phyloP scores from a whole-genome alignment of 306 rosid species.

The Echinosophora koreensis region DNA sequence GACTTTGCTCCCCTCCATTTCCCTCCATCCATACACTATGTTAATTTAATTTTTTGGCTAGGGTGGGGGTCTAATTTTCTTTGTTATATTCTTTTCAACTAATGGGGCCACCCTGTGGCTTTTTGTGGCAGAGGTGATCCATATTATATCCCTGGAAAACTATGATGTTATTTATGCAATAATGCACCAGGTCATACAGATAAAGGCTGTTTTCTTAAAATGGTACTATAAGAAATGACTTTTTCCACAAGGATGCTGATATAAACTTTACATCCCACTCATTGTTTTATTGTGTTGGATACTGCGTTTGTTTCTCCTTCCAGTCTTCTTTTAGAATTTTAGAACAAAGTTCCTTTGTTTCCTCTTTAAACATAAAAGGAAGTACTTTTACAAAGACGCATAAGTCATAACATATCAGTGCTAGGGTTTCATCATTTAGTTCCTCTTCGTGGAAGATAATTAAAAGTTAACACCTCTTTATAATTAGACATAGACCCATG shows the following conservation, averaged over 20 bases:
- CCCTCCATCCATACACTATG: no score
- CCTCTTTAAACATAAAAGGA: not conserved
- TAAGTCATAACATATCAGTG: not conserved
- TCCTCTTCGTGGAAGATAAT: constrained; percentile 20
- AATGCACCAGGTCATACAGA: not conserved
- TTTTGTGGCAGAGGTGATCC: constrained; percentile 21
- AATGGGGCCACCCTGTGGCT: constrained; percentile 5
- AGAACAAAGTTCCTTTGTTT: constrained; percentile 1
- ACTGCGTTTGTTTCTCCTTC: constrained; percentile 1
- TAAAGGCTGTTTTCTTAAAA: constrained; percentile 12
- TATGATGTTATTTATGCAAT: not conserved
- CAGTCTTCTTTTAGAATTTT: constrained; percentile 16
- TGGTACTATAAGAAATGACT: not conserved
- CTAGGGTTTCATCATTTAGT: constrained; percentile 19
- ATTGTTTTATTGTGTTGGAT: constrained; percentile 31
- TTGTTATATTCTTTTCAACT: constrained; percentile 16
- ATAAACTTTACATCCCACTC: constrained; percentile 1
- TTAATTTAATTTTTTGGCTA: not conserved
- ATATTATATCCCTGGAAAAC: not conserved
- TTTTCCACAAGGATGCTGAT: not conserved
- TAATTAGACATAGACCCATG: constrained; percentile 30
- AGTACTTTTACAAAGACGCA: not conserved
- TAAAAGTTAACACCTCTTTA: constrained; percentile 10
- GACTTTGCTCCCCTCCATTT: no score
- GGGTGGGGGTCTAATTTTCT: not conserved